Evolutionary conservation across 2,329 filamentous ascomycete genomes (phyloP), one percentile per base, ranked within the genome.

Genomic region (Meredithiella fracta): DNA sequence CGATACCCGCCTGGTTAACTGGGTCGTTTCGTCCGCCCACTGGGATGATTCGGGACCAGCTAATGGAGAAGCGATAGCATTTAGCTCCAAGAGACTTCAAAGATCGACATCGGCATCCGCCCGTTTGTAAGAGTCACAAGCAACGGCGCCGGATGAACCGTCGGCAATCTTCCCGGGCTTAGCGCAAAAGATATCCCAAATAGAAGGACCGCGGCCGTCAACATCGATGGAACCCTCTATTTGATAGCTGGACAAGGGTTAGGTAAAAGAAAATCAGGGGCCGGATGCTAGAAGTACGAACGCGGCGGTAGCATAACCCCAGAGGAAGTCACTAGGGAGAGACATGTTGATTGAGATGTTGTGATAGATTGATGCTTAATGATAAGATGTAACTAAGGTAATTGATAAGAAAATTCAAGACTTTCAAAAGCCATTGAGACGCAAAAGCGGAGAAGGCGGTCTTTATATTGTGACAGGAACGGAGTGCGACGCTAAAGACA

Each of bases 141-240:
- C 87, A 47, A 86, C 77, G 53, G 79, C 82, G 54, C 88, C 88
- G 47, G 80, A 83, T 62, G 76, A 81, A 58, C 80, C 83, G 63
- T 86, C 85, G 56, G 86, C 86, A 63, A 92, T 89, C 70, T 92
- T 94, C 64, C 86, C 86, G 5, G 84, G 81, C 55, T 80, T 83
- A 60, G 78, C 78, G 70, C 85, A 90, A 72, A 94, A 94, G n/a
- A 78, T 83, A 69, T 94, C 88, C 88, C 88, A 94, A 67, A 94
- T 92, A 60, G 84, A 87, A 55, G 86, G 82, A 22, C 79, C 84
- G 61, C 87, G 85, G 61, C 87, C 88, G 65, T 91, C 87, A 65
- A 83, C 78, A 51, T 83, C 73, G 40, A 76, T 73, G 51, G 80
- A 81, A 58, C 88, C 88, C 72, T 94, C 88, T 62, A 94, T 85